These are phyloP conservation scores for Pythium aristosporum DNA, from an alignment of 352 stramenopile species.

Conservation along the genomic window DNA sequence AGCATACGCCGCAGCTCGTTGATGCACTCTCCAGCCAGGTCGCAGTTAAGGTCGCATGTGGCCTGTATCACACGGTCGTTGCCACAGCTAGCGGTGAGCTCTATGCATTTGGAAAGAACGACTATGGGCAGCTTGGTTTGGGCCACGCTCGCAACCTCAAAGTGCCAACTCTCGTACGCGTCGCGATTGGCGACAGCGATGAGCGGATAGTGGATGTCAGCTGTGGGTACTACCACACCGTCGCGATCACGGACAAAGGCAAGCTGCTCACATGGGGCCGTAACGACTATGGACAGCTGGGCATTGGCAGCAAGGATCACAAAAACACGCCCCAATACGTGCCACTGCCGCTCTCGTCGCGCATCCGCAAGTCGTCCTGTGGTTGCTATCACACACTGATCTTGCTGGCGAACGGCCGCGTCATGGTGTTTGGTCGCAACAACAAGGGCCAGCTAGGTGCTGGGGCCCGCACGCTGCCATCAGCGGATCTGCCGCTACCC, in stretches of 20 bases:
- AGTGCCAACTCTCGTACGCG: slow-evolving; percentile 66
- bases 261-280: slow-evolving; percentile 84
- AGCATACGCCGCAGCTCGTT: slow-evolving; percentile 82
- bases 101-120: slow-evolving; percentile 85
- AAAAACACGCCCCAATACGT: slow-evolving; percentile 81
- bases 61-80: slow-evolving; percentile 78
- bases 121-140: slow-evolving; percentile 85
- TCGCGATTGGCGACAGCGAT: slow-evolving; percentile 58
- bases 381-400: slow-evolving; percentile 86
- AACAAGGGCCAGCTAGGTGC: slow-evolving; percentile 86
- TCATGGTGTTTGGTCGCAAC: slow-evolving; percentile 88
- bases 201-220: slow-evolving; percentile 77
- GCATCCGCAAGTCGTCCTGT: slow-evolving; percentile 74
- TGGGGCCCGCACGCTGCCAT: slow-evolving; percentile 72
- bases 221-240: slow-evolving; percentile 87
- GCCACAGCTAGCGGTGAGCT: slow-evolving; percentile 69
- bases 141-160: slow-evolving; percentile 79
- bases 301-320: slow-evolving; percentile 88
- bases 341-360: slow-evolving; percentile 73
- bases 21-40: slow-evolving; percentile 70
- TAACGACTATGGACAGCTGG: slow-evolving; percentile 87
- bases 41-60: slow-evolving; percentile 68
- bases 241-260: slow-evolving; percentile 75
- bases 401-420: slow-evolving; percentile 67
- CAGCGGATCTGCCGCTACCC: slow-evolving; percentile 74